These are phyloP conservation scores for Emmonsiellopsis sp. DNA, from an alignment of 2,329 filamentous ascomycete species.

Conservation along the genomic window DNA sequence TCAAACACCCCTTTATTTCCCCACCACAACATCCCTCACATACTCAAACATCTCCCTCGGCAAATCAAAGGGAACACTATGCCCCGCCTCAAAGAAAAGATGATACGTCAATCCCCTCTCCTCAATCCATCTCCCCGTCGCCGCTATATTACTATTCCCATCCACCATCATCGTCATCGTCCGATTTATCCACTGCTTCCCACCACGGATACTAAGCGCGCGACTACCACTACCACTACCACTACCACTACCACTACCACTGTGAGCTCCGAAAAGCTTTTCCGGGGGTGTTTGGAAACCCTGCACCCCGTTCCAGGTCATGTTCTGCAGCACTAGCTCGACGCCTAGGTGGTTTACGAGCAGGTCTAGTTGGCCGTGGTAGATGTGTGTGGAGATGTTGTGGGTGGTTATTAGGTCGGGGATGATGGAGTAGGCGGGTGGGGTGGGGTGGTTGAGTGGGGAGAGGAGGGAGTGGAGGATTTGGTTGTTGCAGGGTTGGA, in stretches of 20 bases:
- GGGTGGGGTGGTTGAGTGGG: constrained; percentile 14
- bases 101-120: constrained; percentile 29
- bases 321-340: constrained; percentile 29
- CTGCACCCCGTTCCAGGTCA: constrained; percentile 30
- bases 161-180: not conserved
- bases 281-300: constrained; percentile 24
- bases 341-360: constrained; percentile 29
- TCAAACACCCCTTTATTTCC: not conserved
- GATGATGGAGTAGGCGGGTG: constrained; percentile 24
- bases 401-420: constrained; percentile 22
- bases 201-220: not conserved
- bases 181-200: no score
- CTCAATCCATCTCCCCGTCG: constrained; percentile 22
- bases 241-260: not conserved
- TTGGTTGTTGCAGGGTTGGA: constrained; percentile 22
- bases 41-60: constrained; percentile 27
- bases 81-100: constrained; percentile 25
- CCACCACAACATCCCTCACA: constrained; percentile 26
- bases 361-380: constrained; percentile 29
- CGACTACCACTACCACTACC: constrained; percentile 12
- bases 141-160: not conserved
- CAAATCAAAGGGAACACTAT: constrained; percentile 23
- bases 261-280: constrained; percentile 11
- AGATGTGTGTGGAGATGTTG: constrained; percentile 26
- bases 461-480: constrained; percentile 19